Conservation (phyloP, 768 basidiomycete species). For the Obba rivulosa region DNA sequence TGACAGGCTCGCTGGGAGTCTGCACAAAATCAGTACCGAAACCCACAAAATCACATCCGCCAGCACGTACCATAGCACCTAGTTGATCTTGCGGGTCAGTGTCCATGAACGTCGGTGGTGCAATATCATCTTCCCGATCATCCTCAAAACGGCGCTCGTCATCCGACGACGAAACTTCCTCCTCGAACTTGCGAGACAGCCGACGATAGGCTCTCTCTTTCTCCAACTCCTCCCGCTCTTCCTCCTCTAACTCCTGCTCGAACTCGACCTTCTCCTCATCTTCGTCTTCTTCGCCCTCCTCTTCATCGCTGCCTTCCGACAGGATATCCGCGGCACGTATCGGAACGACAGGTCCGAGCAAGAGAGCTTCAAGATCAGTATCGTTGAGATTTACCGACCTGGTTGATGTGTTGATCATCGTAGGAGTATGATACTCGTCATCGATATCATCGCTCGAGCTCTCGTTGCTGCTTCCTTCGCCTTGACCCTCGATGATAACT, state of each 20-base stretch:
- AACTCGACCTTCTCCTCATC: slow-evolving; percentile 33
- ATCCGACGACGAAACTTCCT: slow-evolving; percentile 21
- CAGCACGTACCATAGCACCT: slow-evolving; percentile 15
- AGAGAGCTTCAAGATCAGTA: slow-evolving; percentile 33
- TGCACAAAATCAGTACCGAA: neutral
- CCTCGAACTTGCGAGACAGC: slow-evolving; percentile 27
- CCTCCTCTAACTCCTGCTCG: slow-evolving; percentile 32
- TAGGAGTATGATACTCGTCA: slow-evolving; percentile 6
- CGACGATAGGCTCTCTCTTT: slow-evolving; percentile 20
- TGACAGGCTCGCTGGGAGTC: neutral
- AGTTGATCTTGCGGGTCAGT: slow-evolving; percentile 30
- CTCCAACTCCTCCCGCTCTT: slow-evolving; percentile 28
- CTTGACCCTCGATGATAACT: slow-evolving; percentile 29
- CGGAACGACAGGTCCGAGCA: slow-evolving; percentile 34
- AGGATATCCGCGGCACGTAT: slow-evolving; percentile 23
- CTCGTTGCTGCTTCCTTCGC: slow-evolving; percentile 38
- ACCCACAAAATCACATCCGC: neutral
- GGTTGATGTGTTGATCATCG: neutral
- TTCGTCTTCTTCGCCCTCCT: slow-evolving; percentile 38
- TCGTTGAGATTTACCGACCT: slow-evolving; percentile 6
- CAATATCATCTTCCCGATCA: slow-evolving; percentile 29
- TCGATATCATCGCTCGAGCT: slow-evolving; percentile 21
- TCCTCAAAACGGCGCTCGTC: slow-evolving; percentile 22
- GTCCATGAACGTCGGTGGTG: slow-evolving; percentile 22
- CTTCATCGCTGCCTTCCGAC: slow-evolving; percentile 26